Conservation (phyloP, 305 asterid genomes). For the Andrographis paniculata region DNA sequence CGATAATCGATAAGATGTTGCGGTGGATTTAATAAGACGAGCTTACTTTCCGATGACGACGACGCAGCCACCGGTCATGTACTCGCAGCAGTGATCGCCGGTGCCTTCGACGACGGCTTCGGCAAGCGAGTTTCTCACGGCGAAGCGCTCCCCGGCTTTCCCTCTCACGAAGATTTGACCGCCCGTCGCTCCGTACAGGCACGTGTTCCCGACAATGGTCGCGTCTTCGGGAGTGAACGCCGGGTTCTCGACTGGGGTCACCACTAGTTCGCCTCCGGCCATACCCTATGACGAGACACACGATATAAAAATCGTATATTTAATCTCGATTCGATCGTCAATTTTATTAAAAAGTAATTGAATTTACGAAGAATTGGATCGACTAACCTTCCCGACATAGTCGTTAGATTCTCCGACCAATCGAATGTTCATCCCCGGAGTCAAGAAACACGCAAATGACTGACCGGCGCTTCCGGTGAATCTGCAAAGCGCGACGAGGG, state of each 20-base stretch:
- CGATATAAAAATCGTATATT: no score
- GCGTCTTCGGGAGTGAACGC: conserved; percentile 93
- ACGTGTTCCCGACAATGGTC: conserved; percentile 92
- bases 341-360: no score
- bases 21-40: conserved; percentile 8
- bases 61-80: conserved; percentile 99
- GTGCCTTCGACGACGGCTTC: conserved; percentile 99
- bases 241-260: conserved; percentile 65
- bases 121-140: conserved; percentile 94
- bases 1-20: no score
- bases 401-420: conserved; percentile 94
- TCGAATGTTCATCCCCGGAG: conserved; percentile 97
- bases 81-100: conserved; percentile 96
- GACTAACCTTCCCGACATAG: conserved; percentile 86
- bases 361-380: no score
- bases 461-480: conserved; percentile 98
- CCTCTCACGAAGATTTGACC: conserved; percentile 90
- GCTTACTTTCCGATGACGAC: conserved; percentile 93
- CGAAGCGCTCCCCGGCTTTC: conserved; percentile 96
- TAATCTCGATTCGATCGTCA: no score
- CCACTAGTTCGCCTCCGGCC: conserved; percentile 97
- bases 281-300: conserved; percentile 51
- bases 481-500: conserved; percentile 32
- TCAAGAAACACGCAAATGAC: conserved; percentile 44
- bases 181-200: conserved; percentile 98